Evolutionary conservation across 106 monocot species (phyloP).

Genomic region (Allium cepa): DNA sequence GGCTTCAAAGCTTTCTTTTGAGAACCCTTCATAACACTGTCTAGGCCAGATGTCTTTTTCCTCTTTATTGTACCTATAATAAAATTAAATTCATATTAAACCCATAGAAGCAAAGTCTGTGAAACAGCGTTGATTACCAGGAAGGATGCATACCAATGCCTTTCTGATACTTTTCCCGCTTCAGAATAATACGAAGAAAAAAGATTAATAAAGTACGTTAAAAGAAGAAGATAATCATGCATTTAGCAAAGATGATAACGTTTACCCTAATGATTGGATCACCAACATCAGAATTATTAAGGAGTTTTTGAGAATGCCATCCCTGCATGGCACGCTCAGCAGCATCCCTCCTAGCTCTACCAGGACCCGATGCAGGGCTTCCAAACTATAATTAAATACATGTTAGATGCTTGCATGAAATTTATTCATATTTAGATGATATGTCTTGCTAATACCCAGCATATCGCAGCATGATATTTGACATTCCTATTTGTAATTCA

Average conservation of each 20-base stretch:
- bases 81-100: neutral
- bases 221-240: conserved; percentile 1
- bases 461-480: no score
- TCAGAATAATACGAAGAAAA: conserved; percentile 24
- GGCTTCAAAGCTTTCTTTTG: conserved; percentile 32
- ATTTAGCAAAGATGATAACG: neutral
- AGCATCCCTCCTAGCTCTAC: conserved; percentile 90
- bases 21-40: conserved; percentile 45
- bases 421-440: no score
- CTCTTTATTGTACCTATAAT: conserved; percentile 51
- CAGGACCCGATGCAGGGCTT: conserved; percentile 60
- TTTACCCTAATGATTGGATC: conserved; percentile 83
- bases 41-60: conserved; percentile 51
- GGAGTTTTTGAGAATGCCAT: conserved; percentile 76
- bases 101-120: neutral
- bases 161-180: conserved; percentile 64
- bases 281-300: conserved; percentile 75
- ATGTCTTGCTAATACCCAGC: no score
- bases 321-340: conserved; percentile 97
- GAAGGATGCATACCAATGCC: conserved; percentile 30
- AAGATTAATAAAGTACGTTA: conserved; percentile 39
- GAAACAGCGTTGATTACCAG: neutral
- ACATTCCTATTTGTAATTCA: no score
- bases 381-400: conserved; percentile 24
- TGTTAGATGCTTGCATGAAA: no score